These are phyloP conservation scores for Chamaecrista fasciculata DNA, from an alignment of 306 rosid genomes.

Conservation along the genomic window DNA sequence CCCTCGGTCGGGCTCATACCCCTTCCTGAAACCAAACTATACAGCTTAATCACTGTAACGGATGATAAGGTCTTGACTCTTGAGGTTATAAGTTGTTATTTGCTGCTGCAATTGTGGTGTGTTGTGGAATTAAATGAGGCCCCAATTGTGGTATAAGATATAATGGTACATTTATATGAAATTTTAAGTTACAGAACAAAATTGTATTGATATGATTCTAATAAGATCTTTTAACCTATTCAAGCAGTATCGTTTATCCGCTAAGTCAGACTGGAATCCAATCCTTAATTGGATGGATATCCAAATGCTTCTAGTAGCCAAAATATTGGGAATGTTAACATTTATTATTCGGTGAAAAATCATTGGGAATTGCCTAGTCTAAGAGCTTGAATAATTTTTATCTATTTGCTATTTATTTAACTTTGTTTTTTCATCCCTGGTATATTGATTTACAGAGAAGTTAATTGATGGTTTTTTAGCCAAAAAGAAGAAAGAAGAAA, in stretches of 20 bases:
- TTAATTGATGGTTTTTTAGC: not conserved
- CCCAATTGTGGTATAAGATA: not conserved
- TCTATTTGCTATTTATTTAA: constrained; percentile 1
- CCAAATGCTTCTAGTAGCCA: not conserved
- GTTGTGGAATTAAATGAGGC: not conserved
- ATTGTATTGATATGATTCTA: no score
- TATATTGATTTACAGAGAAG: constrained; percentile 4
- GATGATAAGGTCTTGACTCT: not conserved
- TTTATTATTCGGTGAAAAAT: not conserved
- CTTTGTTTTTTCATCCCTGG: not conserved
- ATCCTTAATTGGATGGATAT: not conserved
- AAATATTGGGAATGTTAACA: not conserved
- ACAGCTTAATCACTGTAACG: not conserved
- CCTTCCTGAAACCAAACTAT: no score
- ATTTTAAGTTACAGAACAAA: no score
- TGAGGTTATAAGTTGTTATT: not conserved
- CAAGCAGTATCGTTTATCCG: not conserved
- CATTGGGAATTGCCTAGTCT: not conserved
- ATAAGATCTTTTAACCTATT: not conserved
- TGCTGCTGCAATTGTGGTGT: not conserved
- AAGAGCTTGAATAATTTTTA: not conserved
- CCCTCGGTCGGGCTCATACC: not conserved
- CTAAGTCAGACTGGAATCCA: not conserved
- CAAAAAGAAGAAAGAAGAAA: constrained; percentile 6
- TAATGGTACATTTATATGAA: no score